Evolutionary conservation across 2,329 filamentous ascomycete species (phyloP).

Genomic region (Pleurostoma richardsiae): DNA sequence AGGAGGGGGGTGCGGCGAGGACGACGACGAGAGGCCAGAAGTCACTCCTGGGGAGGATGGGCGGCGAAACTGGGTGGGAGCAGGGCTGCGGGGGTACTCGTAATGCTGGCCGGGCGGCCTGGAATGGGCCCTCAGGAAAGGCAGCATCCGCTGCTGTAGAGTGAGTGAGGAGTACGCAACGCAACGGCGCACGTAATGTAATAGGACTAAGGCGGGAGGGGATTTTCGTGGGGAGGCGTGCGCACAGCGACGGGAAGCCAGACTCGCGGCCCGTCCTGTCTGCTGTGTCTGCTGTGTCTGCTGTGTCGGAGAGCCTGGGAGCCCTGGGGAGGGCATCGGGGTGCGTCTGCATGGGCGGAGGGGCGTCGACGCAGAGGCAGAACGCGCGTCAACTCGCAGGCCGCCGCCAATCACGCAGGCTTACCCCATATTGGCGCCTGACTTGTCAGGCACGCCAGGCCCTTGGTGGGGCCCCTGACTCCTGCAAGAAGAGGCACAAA

Average conservation of each 20-base stretch:
- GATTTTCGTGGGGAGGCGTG: neutral
- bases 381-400: too few species aligned
- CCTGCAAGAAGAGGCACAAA: too few species aligned
- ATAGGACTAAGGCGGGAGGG: too few species aligned
- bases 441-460: neutral
- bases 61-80: neutral
- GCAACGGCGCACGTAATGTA: too few species aligned
- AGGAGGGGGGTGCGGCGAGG: neutral
- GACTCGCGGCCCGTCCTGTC: neutral
- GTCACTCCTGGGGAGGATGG: neutral
- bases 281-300: neutral
- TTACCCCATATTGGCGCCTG: neutral
- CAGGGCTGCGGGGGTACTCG: neutral
- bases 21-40: neutral
- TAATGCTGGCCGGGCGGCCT: too few species aligned
- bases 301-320: neutral
- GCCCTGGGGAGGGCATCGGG: neutral
- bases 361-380: neutral
- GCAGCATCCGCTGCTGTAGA: too few species aligned
- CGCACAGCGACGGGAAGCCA: neutral
- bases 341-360: neutral
- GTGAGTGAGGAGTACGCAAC: too few species aligned
- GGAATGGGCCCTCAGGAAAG: too few species aligned
- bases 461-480: neutral
- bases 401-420: too few species aligned